Conservation (phyloP, 2,329 filamentous ascomycete genomes). For the Orbilia quercus region DNA sequence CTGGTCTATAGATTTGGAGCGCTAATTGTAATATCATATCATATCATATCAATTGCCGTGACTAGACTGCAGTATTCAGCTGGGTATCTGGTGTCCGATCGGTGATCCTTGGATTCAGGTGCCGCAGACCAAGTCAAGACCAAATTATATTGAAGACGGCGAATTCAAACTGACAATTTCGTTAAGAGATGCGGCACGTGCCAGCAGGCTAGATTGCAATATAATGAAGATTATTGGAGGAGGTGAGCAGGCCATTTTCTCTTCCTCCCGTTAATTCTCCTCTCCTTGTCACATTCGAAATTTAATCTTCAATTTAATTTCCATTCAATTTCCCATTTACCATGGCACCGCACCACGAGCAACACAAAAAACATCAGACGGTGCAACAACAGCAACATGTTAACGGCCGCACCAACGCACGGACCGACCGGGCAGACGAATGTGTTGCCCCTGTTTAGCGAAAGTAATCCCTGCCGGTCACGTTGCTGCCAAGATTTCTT, state of each 20-base stretch:
- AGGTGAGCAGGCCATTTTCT: slow-evolving; percentile 13
- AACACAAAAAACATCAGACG: slow-evolving; percentile 5
- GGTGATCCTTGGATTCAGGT: too few species aligned
- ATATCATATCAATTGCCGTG: too few species aligned
- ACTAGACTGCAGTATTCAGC: too few species aligned
- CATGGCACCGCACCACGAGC: not conserved
- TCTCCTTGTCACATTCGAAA: not conserved
- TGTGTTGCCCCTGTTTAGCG: slow-evolving; percentile 48
- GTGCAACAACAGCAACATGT: not conserved
- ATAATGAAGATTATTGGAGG: slow-evolving; percentile 9
- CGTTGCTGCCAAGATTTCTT: slow-evolving; percentile 32
- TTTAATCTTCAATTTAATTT: not conserved
- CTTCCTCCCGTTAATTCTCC: not conserved
- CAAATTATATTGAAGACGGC: too few species aligned
- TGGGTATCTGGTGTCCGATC: slow-evolving; percentile 16
- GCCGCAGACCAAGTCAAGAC: too few species aligned
- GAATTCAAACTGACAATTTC: not conserved
- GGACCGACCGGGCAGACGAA: slow-evolving; percentile 22
- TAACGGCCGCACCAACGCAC: not conserved
- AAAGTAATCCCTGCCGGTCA: slow-evolving; percentile 46
- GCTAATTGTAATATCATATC: slow-evolving; percentile 4
- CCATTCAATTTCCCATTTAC: not conserved
- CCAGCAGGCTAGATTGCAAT: not conserved
- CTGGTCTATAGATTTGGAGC: slow-evolving; percentile 9
- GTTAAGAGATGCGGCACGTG: not conserved